Percentiles rank a stretch among this genome's conserved stretches.
Conservation (phyloP, 345 rosid species). For the Euphorbia lathyris region DNA sequence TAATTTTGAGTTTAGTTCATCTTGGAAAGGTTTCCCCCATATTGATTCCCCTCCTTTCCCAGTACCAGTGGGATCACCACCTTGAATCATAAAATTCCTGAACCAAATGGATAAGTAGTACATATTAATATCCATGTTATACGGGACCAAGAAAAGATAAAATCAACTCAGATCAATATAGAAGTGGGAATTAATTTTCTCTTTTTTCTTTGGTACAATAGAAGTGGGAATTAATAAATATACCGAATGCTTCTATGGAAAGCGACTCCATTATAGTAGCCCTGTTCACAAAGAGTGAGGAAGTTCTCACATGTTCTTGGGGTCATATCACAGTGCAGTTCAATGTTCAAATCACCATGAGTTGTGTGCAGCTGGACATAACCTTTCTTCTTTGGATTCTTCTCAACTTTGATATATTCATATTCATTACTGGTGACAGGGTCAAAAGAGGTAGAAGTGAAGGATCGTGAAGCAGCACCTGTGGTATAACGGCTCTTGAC, state of each 20-base stretch:
- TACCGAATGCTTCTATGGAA: conserved; percentile 84
- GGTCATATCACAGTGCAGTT: conserved; percentile 87
- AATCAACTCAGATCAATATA: background rate
- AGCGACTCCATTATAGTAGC: conserved; percentile 75
- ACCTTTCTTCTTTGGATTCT: conserved; percentile 93
- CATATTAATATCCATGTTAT: conserved; percentile 7
- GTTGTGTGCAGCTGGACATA: conserved; percentile 87
- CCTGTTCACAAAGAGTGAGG: conserved; percentile 76
- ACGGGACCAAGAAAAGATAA: background rate
- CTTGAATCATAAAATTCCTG: conserved; percentile 98
- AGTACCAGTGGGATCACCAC: conserved; percentile 95
- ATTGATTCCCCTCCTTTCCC: conserved; percentile 91
- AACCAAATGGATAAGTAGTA: background rate
- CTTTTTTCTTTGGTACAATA: no score
- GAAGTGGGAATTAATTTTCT: background rate
- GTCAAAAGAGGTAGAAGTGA: conserved; percentile 83
- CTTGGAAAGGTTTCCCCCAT: conserved; percentile 97
- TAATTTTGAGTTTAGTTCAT: conserved; percentile 82
- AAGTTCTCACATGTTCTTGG: conserved; percentile 93
- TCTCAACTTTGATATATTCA: conserved; percentile 83
- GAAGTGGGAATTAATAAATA: background rate
- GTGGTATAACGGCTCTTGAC: conserved; percentile 85
- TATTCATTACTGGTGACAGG: conserved; percentile 86
- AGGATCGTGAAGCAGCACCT: conserved; percentile 95
- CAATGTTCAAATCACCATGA: conserved; percentile 89